Evolutionary conservation across 495 filamentous ascomycete genomes (phyloP).

Genomic region (Trichoderma gamsii): DNA sequence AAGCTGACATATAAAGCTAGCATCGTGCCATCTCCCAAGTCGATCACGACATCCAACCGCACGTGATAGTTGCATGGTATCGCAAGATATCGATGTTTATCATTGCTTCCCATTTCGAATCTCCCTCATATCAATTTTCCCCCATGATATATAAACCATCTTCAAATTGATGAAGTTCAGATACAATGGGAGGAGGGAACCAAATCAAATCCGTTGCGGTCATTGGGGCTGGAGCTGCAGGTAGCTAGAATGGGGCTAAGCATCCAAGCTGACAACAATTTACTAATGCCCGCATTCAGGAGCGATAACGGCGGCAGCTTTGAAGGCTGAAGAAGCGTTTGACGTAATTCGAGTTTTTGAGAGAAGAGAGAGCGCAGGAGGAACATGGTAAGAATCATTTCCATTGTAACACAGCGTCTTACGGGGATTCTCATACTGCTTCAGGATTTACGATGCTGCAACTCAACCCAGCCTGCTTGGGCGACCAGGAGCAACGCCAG

Average conservation of each 20-base stretch:
- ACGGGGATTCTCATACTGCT: not conserved
- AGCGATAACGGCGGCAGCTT: conserved; percentile 39
- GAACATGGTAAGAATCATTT: conserved; percentile 38
- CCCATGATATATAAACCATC: not conserved
- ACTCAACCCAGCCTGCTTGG: conserved; percentile 26
- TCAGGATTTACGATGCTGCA: conserved; percentile 43
- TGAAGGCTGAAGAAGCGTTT: conserved; percentile 44
- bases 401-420: not conserved
- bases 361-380: conserved; percentile 39
- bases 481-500: conserved; percentile 34
- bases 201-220: conserved; percentile 44
- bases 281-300: conserved; percentile 25
- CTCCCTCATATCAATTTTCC: not conserved
- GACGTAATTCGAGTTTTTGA: conserved; percentile 46
- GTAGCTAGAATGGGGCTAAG: conserved; percentile 23
- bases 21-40: conserved; percentile 13
- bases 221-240: conserved; percentile 46
- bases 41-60: conserved; percentile 9
- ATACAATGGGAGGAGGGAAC: conserved; percentile 21
- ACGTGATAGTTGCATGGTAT: not conserved
- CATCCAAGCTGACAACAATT: conserved; percentile 2
- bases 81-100: not conserved
- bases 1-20: conserved; percentile 3
- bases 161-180: not conserved
- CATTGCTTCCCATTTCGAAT: not conserved